Percentiles rank a stretch among this genome's conserved stretches.
Evolutionary conservation across 176 grass and related monocot species (phyloP).

Genomic region (Triticum timopheevii): DNA sequence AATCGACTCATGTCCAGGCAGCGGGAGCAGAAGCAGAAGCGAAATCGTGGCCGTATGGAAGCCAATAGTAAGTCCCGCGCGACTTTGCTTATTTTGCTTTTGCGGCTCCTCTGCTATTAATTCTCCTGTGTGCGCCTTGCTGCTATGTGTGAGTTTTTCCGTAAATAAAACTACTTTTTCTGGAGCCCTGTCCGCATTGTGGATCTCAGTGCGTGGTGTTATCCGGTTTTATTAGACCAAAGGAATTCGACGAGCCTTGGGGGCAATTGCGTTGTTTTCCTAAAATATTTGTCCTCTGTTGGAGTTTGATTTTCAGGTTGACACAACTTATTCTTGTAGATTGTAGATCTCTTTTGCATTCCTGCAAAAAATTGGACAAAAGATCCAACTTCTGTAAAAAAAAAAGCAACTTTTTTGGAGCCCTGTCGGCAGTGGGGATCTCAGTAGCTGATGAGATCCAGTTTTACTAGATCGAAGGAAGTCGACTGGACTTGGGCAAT

Average conservation of each 20-base stretch:
- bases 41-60: too few relatives aligned
- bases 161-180: not conserved
- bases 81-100: not conserved
- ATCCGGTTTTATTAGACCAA: not conserved
- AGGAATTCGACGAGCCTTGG: not conserved
- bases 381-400: not conserved
- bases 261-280: not conserved
- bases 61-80: not conserved
- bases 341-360: not conserved
- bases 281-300: not conserved
- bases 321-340: not conserved
- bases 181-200: not conserved
- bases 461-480: too few relatives aligned
- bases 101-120: not conserved
- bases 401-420: too few relatives aligned
- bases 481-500: too few relatives aligned
- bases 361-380: not conserved
- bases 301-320: not conserved
- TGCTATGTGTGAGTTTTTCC: not conserved
- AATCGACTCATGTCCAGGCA: not conserved
- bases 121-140: not conserved
- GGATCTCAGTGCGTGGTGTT: too few relatives aligned
- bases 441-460: too few relatives aligned
- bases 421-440: too few relatives aligned
- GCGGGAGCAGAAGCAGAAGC: not conserved